Base-by-base conservation (phyloP, 192 early-diverging fungal species). In the Entrophospora sp. region DNA sequence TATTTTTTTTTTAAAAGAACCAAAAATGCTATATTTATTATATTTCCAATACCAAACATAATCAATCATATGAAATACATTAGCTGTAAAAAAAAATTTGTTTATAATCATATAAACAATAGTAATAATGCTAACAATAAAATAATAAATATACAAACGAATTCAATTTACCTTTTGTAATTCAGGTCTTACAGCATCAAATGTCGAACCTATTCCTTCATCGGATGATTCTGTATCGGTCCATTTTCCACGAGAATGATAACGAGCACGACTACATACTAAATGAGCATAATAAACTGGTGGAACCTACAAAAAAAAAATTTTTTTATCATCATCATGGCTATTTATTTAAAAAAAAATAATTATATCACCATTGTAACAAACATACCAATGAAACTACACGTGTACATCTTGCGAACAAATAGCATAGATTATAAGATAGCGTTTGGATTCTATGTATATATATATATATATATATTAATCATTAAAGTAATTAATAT, bases 281-380 rank as follows among this genome's bases (percentile, higher is more conserved):
- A 95, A 70, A 72, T 96, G 89, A 9, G 94, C 93, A 67, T 96
- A 95, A 80, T 96, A 98, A 8, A 87, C 92, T 0, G 94, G 92
- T 8, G 93, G 92, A 3, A 85, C 83, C 10, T 95, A n/a, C n/a
- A n/a, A n/a, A n/a, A n/a, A n/a, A n/a, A n/a, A n/a, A n/a, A n/a
- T n/a, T n/a, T n/a, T n/a, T n/a, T n/a, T n/a, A n/a, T n/a, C n/a
- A n/a, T n/a, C n/a, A n/a, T n/a, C n/a, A n/a, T n/a, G n/a, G n/a
- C n/a, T n/a, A n/a, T n/a, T n/a, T n/a, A n/a, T n/a, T n/a, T 43
- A 43, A 43, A 16, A 16, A 18, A 43, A 42, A 43, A 1, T 12
- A 16, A 43, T 16, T 16, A 1, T 43, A 43, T 2, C 3, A 43
- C 42, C 18, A n/a, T n/a, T n/a, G n/a, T n/a, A n/a, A n/a, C n/a